phyloP scores from a whole-genome alignment of 2,329 filamentous ascomycete genomes.

The Pseudocercospora musae region DNA sequence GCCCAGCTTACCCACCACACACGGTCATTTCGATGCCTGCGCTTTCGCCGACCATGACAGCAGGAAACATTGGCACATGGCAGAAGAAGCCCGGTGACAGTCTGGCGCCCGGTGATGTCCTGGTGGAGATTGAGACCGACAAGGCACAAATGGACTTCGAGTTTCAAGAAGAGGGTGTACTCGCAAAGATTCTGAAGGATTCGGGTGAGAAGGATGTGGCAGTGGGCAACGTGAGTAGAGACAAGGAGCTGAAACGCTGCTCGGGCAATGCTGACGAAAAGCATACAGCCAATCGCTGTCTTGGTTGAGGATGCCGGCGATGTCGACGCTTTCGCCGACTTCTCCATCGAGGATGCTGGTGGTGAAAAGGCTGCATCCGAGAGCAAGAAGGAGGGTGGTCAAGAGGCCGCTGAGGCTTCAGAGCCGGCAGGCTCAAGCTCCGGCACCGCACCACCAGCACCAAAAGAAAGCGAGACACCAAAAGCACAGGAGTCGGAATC shows the following conservation, averaged over 20 bases:
- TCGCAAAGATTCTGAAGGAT: constrained; percentile 92
- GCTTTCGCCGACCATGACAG: constrained; percentile 94
- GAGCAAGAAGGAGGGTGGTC: constrained; percentile 58
- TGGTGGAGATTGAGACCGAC: constrained; percentile 85
- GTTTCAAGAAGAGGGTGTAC: constrained; percentile 94
- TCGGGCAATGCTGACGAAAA: constrained; percentile 18
- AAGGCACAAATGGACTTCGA: constrained; percentile 99
- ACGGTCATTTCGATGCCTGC: constrained; percentile 97
- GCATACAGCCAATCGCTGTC: constrained; percentile 81
- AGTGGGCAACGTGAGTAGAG: constrained; percentile 80
- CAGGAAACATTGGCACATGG: constrained; percentile 94
- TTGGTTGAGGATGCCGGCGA: constrained; percentile 90
- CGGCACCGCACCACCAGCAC: constrained; percentile 54
- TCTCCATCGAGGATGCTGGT: constrained; percentile 85
- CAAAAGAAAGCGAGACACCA: constrained; percentile 52
- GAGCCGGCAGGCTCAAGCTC: constrained; percentile 55
- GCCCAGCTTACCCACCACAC: constrained; percentile 89
- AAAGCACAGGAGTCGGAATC: constrained; percentile 68
- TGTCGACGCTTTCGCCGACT: constrained; percentile 81
- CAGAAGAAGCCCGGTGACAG: constrained; percentile 93
- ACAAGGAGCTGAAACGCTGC: background rate
- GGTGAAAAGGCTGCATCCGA: constrained; percentile 68
- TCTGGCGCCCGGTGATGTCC: constrained; percentile 85
- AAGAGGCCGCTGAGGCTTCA: constrained; percentile 59
- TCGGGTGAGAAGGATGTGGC: constrained; percentile 90